Base-by-base conservation (phyloP, 495 filamentous ascomycete species). In the Trichoderma orchidacearum region DNA sequence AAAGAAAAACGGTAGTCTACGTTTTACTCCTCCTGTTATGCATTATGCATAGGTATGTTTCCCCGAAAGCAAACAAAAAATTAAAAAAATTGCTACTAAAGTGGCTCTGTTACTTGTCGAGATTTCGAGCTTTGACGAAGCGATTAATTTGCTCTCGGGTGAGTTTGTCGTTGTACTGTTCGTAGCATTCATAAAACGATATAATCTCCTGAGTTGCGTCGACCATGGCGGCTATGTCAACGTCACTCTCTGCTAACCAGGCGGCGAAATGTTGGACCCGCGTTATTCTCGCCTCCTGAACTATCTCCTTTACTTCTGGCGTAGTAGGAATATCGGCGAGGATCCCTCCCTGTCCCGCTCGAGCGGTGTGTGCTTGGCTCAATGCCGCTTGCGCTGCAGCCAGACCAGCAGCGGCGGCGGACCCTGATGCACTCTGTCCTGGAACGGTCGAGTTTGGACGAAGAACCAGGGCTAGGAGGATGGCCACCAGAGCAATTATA, bases 191-290 rank as follows among this genome's bases (percentile, higher is more conserved):
- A 70, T 97, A 98, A 59, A 98, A 79, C 3, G 90, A 94, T 38
- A 98, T 89, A 53, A 97, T 79, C 72, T 97, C 94, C 70, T 98
- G 93, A 0, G 87, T 90, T 68, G 86, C 92, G 64, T 97, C 92
- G 45, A 96, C 85, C 64, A 96, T 84, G 21, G 84, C 89, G 69
- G 87, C 87, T 65, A 97, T 88, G 66, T 97, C 92, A 30, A 97
- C 81, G 60, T 85, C 87, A 63, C 89, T 94, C 64, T 96, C 91
- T 4, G 92, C 90, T 53, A 97, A 80, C 87, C 91, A 98, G 36
- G 75, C 77, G 2, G 89, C 76, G 53, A 95, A 80, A 57, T 83
- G 85, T 62, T 87, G 84, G 15, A 94, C 80, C 4, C 45, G 41
- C 1, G 28, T 59, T 56, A 59, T 63, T 55, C 27, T 60, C 53